Percentiles rank a stretch among this genome's conserved stretches.
Evolutionary conservation across 345 rosid species (phyloP).

Genomic region (Atalantia buxifolia): DNA sequence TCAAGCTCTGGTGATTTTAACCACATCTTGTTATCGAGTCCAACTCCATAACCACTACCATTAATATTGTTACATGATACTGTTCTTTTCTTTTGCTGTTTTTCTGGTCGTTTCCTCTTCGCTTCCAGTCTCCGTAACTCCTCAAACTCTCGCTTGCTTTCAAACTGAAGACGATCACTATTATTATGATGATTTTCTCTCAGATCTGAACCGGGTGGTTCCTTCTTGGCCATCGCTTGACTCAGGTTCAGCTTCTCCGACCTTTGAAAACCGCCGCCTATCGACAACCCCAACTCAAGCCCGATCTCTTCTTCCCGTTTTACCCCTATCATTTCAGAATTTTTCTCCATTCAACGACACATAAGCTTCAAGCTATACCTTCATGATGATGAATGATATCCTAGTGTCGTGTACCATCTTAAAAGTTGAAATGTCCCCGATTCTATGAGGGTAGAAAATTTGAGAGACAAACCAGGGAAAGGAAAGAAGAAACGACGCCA

Average conservation of each 20-base stretch:
- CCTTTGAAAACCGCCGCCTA: conserved; percentile 47
- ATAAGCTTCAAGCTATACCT: not conserved
- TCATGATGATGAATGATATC: not conserved
- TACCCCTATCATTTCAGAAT: conserved; percentile 23
- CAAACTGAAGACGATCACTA: not conserved
- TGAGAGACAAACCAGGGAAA: not conserved
- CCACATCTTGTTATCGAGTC: not conserved
- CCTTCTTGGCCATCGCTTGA: conserved; percentile 1
- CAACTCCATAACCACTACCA: not conserved
- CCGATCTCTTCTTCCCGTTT: conserved; percentile 37
- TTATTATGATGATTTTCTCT: too few species aligned
- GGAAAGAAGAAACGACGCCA: conserved; percentile 20
- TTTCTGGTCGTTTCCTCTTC: conserved; percentile 45
- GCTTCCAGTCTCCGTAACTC: conserved; percentile 41
- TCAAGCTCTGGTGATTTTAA: not conserved
- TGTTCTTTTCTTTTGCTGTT: conserved; percentile 24
- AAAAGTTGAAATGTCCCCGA: not conserved
- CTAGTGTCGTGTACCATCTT: too few species aligned
- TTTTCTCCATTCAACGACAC: conserved; percentile 15
- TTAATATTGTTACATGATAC: not conserved
- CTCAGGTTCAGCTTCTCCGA: conserved; percentile 21
- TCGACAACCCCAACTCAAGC: conserved; percentile 61
- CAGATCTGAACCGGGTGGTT: not conserved
- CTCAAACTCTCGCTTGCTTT: conserved; percentile 30
- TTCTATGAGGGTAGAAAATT: not conserved